Evolutionary conservation across 352 stramenopile species (phyloP), one percentile per base, ranked within the genome.

Genomic region (Pythium folliculosum): DNA sequence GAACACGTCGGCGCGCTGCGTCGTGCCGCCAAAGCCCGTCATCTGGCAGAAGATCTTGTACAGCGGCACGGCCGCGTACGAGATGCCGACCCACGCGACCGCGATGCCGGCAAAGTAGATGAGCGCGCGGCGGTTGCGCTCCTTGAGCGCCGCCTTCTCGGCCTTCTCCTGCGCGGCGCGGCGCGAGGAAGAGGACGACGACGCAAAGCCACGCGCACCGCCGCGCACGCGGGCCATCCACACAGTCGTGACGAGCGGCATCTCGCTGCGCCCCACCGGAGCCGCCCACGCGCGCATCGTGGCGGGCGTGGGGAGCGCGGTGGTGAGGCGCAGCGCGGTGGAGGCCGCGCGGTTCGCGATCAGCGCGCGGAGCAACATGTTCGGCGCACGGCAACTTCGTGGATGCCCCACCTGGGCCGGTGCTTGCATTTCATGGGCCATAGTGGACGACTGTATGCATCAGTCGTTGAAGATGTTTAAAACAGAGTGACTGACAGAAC

Each of bases 21-120:
- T 98, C 25, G 96, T 98, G 30, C 96, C 95, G 40, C 96, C 97
- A 77, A 98, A 99, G 38, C 97, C 97, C 21, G 97, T 99, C 63
- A 97, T 94, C 73, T 99, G 96, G 77, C 97, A 99, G 73, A 99
- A 99, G 38, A 98, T 95, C 76, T 99, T 99, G 85, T 99, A 99
- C 45, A 99, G 76, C 51, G 97, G 97, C 37, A 99, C 97, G 17
- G 97, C 91, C 6, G 97, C 97, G 69, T 99, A 99, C 48, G 93
- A 97, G 27, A 99, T 80, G 14, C 97, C 97, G 2, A 99, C 63
- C 52, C 92, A 97, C 12, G 92, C 92, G 21, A 99, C 82, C 1
- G 97, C 95, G 22, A 98, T 87, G n/a, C 94, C 90, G 0, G 86
- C 67, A 40, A 96, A 81, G 84, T 99, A 99, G 57, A 98, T 90